Conservation (phyloP, 768 basidiomycete species). For the Clitopilus hobsonii region DNA sequence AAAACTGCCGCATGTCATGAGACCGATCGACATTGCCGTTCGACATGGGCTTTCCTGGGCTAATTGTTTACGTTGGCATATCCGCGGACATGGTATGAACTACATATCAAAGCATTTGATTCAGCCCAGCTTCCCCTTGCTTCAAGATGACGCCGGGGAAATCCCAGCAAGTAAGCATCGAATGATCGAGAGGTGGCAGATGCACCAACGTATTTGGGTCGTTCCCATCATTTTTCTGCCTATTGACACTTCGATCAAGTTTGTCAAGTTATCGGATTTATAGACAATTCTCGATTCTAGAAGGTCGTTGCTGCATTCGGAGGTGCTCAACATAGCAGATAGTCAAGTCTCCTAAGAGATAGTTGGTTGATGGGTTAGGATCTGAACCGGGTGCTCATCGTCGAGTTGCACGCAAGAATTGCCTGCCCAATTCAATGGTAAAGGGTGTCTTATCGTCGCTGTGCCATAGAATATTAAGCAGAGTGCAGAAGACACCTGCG, state of each 20-base stretch:
- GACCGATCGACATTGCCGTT: neutral
- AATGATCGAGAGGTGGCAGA: neutral
- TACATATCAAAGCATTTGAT: neutral
- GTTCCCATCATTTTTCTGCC: neutral
- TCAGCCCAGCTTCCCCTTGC: neutral
- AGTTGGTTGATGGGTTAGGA: no score
- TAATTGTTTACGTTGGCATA: neutral
- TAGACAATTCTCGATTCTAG: no score
- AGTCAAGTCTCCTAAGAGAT: no score
- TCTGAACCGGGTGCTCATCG: no score
- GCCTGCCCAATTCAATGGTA: no score
- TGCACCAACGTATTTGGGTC: neutral
- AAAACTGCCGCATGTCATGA: neutral
- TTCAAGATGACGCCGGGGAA: neutral
- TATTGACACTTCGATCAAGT: neutral
- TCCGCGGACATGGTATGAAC: neutral
- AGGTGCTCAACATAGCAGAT: no score
- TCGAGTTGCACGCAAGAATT: no score
- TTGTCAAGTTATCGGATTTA: neutral
- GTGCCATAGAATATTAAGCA: no score
- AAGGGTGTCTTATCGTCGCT: no score
- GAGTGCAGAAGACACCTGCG: no score
- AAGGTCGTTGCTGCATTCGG: no score
- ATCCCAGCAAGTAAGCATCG: neutral
- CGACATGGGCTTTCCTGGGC: neutral